Evolutionary conservation across 208 protist species (phyloP).

Genomic region (Vickermania ingenoplastis): DNA sequence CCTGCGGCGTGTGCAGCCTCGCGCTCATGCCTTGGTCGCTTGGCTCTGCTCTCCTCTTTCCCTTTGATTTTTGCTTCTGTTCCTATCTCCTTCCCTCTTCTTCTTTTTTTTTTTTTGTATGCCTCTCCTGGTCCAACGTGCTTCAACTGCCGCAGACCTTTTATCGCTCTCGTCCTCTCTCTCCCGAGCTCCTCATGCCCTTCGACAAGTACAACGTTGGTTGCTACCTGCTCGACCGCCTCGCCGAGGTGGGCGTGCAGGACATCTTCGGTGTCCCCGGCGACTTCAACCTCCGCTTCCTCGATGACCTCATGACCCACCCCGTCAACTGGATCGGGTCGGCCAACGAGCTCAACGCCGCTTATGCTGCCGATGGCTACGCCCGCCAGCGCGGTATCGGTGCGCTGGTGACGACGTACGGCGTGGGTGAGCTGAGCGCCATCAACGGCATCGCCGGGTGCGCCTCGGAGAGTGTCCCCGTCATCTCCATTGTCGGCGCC

Average conservation of each 20-base stretch:
- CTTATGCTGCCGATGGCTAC: slow-evolving; percentile 53
- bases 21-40: too few species aligned
- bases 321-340: slow-evolving; percentile 42
- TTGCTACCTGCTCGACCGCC: slow-evolving; percentile 43
- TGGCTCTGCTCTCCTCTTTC: too few species aligned
- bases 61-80: slow-evolving; percentile 1
- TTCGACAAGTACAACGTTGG: slow-evolving; percentile 39
- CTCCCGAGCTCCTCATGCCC: too few species aligned
- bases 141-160: too few species aligned
- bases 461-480: slow-evolving; percentile 22
- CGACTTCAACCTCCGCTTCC: slow-evolving; percentile 56
- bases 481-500: slow-evolving; percentile 33
- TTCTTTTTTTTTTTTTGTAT: slow-evolving; percentile 4
- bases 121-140: not conserved
- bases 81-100: slow-evolving; percentile 4
- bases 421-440: slow-evolving; percentile 39
- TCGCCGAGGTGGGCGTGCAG: slow-evolving; percentile 26
- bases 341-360: slow-evolving; percentile 48
- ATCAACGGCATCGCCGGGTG: slow-evolving; percentile 32
- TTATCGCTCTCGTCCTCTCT: too few species aligned
- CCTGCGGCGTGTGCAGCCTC: too few species aligned
- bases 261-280: slow-evolving; percentile 53
- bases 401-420: slow-evolving; percentile 30
- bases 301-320: slow-evolving; percentile 47
- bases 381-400: slow-evolving; percentile 15